Base-by-base conservation (phyloP, 2,329 filamentous ascomycete genomes). In the Pestalotiopsis sp. region DNA sequence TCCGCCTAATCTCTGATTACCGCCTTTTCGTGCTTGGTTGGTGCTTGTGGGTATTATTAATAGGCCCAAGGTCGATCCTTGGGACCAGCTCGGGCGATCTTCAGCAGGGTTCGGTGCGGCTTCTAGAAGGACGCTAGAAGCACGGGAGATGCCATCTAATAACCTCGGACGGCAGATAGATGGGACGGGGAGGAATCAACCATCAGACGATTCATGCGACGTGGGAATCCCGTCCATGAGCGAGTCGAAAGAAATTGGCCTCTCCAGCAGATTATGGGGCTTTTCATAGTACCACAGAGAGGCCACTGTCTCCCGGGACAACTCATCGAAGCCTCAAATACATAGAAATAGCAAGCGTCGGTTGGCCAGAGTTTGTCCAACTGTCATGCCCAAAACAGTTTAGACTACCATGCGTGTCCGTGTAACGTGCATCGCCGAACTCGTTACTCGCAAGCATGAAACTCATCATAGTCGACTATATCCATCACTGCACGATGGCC, bases 51-150 rank as follows among this genome's bases (percentile, higher is more conserved):
- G 59, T 39, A 38, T 39, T 38, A 58, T 66, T 49, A 66, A 56
- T 12, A 45, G 23, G n/a, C 23, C 31, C 52, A 67, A 38, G 63
- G 65, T 41, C 65, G 65, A 67, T 67, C 65, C 65, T 31, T 67
- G 36, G 23, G 27, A 25, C 56, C 17, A 25, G n/a, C n/a, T 61
- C 56, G 56, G 65, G 39, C 36, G 65, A 67, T 67, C 65, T 67
- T 57, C 65, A 61, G 39, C 65, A 67, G 65, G 65, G 65, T 59
- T 62, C 58, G 25, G 65, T 17, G 45, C 38, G 38, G 65, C 49
- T 31, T 45, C 36, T 57, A 67, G 65, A 67, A 66, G 65, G 17
- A 14, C 65, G 56, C 65, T 67, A 67, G 65, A 67, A 67, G 12
- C 58, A 61, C 39, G 52, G 65, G 39, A 59, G 52, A 59, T 45